These are phyloP conservation scores for Potentilla sterilis DNA, from an alignment of 306 rosid species.

Conservation along the genomic window DNA sequence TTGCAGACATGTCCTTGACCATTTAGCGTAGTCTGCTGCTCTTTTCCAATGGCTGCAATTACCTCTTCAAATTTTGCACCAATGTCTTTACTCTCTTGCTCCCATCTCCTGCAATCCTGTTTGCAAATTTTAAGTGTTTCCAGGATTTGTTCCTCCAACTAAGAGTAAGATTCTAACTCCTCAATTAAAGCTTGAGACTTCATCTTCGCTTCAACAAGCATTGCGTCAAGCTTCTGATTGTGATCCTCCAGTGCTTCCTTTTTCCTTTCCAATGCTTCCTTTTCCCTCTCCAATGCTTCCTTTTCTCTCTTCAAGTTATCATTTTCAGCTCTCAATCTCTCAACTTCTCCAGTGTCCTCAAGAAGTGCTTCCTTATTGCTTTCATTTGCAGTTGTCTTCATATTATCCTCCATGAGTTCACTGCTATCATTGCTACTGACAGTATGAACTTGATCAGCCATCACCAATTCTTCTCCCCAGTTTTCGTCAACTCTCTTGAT, in stretches of 20 bases:
- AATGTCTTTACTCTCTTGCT: constrained; percentile 5
- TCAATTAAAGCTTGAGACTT: neutral
- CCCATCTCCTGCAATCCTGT: neutral
- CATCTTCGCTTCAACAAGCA: neutral
- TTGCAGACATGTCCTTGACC: neutral
- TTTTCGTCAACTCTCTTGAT: neutral
- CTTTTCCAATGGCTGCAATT: neutral
- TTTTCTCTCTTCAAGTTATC: constrained; percentile 6
- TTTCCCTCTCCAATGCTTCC: neutral
- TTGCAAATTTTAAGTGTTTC: neutral
- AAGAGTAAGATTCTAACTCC: neutral
- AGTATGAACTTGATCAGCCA: neutral
- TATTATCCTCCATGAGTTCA: neutral
- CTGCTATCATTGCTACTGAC: neutral
- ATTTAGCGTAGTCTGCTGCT: neutral
- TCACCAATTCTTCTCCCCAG: neutral
- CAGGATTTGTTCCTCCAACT: constrained; percentile 4
- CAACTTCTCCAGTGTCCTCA: neutral
- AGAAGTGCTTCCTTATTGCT: neutral
- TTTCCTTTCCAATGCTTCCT: neutral
- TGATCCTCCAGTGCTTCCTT: neutral
- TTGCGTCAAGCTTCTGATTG: neutral
- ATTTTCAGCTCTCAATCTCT: constrained; percentile 4
- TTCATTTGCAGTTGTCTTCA: neutral
- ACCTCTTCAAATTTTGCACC: neutral